These are phyloP conservation scores for Isoetes taiwanensis DNA, from an alignment of 75 land plant genomes.

Conservation along the genomic window DNA sequence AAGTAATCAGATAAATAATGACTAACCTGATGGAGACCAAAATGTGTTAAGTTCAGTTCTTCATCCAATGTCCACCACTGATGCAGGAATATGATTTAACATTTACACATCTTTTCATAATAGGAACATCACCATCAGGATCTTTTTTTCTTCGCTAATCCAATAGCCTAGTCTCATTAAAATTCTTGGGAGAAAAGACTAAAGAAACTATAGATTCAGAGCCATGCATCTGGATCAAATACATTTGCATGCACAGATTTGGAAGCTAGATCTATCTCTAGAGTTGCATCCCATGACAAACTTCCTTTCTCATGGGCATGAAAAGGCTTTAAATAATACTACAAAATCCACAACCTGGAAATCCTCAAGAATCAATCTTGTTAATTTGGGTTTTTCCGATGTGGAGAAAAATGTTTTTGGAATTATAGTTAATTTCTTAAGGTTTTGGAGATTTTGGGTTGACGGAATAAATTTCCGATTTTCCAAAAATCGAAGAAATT, in stretches of 20 bases:
- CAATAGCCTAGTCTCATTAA: no score
- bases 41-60: constrained; percentile 34
- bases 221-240: constrained; percentile 34
- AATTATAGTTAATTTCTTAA: no score
- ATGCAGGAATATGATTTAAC: constrained; percentile 17
- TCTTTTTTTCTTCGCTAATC: constrained; percentile 33
- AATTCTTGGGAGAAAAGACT: no score
- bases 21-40: constrained; percentile 34
- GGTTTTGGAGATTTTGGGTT: no score
- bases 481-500: no score
- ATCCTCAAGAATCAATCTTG: no score
- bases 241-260: constrained; percentile 39
- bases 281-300: constrained; percentile 37
- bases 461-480: no score
- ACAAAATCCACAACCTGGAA: no score
- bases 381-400: no score
- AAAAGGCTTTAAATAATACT: constrained; percentile 42
- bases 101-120: constrained; percentile 23
- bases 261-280: constrained; percentile 39
- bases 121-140: constrained; percentile 36
- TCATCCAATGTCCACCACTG: constrained; percentile 31
- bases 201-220: no score
- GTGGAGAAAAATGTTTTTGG: no score
- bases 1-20: no score
- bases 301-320: constrained; percentile 36